Evolutionary conservation across 2,329 filamentous ascomycete genomes (phyloP).

Genomic region (Xylogone sp.): DNA sequence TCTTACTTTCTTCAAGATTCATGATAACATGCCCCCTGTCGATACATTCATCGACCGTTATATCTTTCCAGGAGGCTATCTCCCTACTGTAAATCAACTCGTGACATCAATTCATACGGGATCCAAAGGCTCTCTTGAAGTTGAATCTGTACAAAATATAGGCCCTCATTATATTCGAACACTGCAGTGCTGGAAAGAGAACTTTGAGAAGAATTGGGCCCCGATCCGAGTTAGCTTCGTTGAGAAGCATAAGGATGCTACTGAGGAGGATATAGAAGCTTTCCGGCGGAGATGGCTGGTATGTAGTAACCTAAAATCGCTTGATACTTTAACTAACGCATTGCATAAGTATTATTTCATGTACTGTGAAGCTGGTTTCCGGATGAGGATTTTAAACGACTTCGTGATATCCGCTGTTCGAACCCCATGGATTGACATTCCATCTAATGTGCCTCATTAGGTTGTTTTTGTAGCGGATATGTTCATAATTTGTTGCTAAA

Average conservation of each 20-base stretch:
- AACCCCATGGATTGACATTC: background rate
- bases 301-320: slow-evolving; percentile 24
- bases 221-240: slow-evolving; percentile 57
- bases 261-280: slow-evolving; percentile 58
- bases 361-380: slow-evolving; percentile 73
- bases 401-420: background rate
- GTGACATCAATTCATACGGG: slow-evolving; percentile 56
- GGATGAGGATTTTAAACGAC: background rate
- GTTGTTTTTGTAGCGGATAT: background rate
- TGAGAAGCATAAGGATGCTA: slow-evolving; percentile 54
- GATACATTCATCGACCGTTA: slow-evolving; percentile 57
- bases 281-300: slow-evolving; percentile 71
- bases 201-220: slow-evolving; percentile 61
- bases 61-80: slow-evolving; percentile 75
- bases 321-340: background rate
- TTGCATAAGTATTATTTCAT: slow-evolving; percentile 64
- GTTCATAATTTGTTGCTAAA: background rate
- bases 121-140: slow-evolving; percentile 57
- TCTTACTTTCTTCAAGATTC: background rate
- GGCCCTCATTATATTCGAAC: slow-evolving; percentile 71
- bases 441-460: background rate
- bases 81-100: slow-evolving; percentile 55
- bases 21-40: background rate
- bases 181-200: slow-evolving; percentile 63
- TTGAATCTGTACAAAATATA: slow-evolving; percentile 68